Base-by-base conservation (phyloP, 2,329 filamentous ascomycete species). In the Fusarium nisikadoi region DNA sequence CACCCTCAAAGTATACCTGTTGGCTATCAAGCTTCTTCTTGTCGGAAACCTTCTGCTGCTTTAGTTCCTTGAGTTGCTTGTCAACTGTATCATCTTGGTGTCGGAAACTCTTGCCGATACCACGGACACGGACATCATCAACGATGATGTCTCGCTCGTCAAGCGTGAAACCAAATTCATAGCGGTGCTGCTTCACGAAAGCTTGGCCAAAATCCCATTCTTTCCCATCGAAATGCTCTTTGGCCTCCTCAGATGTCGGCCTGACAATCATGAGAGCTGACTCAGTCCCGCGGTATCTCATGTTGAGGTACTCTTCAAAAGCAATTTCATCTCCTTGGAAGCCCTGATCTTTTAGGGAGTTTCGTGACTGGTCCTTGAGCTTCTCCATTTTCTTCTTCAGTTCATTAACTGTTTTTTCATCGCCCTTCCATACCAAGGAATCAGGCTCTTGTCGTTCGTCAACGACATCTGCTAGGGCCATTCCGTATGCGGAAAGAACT, bases 241-340 rank as follows among this genome's bases (percentile, higher is more conserved):
- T 83, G 1, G 86, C 86, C 62, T 93, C 91, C 55, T 90, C 87
- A 41, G 86, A 82, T 5, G 82, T 87, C 0, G 94, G 94, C 80
- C 92, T 94, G 71, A 96, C 83, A 52, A 97, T 90, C 94, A 97
- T 98, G 45, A 97, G 86, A 2, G 94, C 93, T 12, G 94, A 97
- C 79, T 97, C 94, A 0, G 94, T 97, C 16, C 94, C 94, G 39
- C 94, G 89, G 77, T 97, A 97, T 63, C 95, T 87, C 91, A 98
- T 94, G 79, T 98, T 97, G 62, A 98, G 88, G 77, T 97, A 98
- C 79, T 97, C 93, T 79, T 97, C 94, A 77, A 95, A 97, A 0
- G 91, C 87, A 29, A 97, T 93, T 36, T 93, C 90, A 9, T 88
- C 83, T 46, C 93, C 89, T 3, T 87, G 84, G 77, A 98, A 97